Evolutionary conservation across 2,329 filamentous ascomycete genomes (phyloP).

Genomic region (Penicillium sp.): DNA sequence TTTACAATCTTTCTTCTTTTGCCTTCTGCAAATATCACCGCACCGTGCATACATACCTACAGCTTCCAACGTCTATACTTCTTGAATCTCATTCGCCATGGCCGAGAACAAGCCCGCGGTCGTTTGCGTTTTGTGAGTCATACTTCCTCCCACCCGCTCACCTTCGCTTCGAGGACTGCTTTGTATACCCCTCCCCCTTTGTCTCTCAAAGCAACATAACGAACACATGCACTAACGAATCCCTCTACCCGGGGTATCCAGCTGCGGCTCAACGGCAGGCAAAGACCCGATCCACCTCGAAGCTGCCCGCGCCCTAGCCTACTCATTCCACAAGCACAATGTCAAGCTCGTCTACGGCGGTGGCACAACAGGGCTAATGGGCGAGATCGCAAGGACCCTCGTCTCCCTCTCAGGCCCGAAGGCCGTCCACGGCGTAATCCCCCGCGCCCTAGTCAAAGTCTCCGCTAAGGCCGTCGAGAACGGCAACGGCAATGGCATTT

Average conservation of each 20-base stretch:
- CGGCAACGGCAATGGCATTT: constrained; percentile 15
- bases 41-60: not conserved
- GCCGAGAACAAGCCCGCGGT: constrained; percentile 55
- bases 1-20: not conserved
- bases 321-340: constrained; percentile 71
- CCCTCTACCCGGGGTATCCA: constrained; percentile 31
- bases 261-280: constrained; percentile 80
- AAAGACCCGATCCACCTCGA: constrained; percentile 72
- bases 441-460: constrained; percentile 76
- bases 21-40: not conserved
- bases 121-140: constrained; percentile 79
- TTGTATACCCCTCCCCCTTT: not conserved
- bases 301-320: constrained; percentile 74
- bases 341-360: constrained; percentile 92
- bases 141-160: constrained; percentile 1
- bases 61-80: not conserved
- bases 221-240: constrained; percentile 7
- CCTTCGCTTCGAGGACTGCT: not conserved
- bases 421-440: constrained; percentile 91
- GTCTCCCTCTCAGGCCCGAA: constrained; percentile 78
- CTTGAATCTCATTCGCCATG: constrained; percentile 15
- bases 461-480: constrained; percentile 52
- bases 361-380: constrained; percentile 93
- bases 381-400: constrained; percentile 83
- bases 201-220: not conserved